A percentile compares a stretch with the other conserved stretches of the same genome.
Conservation (phyloP, 2,329 filamentous ascomycete genomes). For the Dothidotthia symphoricarpi region DNA sequence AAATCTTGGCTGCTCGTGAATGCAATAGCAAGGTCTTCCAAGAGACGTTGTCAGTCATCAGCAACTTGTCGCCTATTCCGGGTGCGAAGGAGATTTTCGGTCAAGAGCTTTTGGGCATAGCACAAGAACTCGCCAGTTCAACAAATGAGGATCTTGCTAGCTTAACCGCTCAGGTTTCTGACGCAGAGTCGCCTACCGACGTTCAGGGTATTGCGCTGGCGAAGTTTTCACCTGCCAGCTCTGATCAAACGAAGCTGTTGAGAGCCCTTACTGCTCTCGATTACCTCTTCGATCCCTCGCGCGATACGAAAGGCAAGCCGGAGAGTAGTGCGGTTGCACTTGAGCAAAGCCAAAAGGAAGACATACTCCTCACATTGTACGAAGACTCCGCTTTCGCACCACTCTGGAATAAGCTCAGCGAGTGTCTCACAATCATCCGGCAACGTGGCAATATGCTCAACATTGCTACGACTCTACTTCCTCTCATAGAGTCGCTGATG, state of each 20-base stretch:
- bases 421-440: conserved; percentile 82
- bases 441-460: conserved; percentile 94
- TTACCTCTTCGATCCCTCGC: conserved; percentile 86
- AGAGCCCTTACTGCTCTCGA: conserved; percentile 91
- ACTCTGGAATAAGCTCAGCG: conserved; percentile 89
- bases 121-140: conserved; percentile 76
- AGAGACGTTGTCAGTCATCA: conserved; percentile 97
- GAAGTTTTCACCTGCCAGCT: conserved; percentile 94
- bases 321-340: conserved; percentile 50
- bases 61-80: conserved; percentile 90
- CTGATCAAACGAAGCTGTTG: conserved; percentile 93
- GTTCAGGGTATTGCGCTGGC: conserved; percentile 91
- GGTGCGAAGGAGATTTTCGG: conserved; percentile 88
- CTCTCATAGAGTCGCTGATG: conserved; percentile 95
- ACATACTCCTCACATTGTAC: conserved; percentile 83
- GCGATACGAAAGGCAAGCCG: conserved; percentile 53
- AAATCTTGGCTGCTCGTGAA: conserved; percentile 92
- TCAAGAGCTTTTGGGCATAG: conserved; percentile 86
- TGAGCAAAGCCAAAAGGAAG: conserved; percentile 67
- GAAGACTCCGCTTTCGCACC: conserved; percentile 86
- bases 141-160: conserved; percentile 83
- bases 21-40: conserved; percentile 98
- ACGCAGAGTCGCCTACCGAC: conserved; percentile 84
- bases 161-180: conserved; percentile 79
- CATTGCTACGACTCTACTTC: conserved; percentile 90